Percentiles rank a stretch among this genome's conserved stretches.
Conservation (phyloP, 768 basidiomycete genomes). For the Pleurotus tuber-regium region DNA sequence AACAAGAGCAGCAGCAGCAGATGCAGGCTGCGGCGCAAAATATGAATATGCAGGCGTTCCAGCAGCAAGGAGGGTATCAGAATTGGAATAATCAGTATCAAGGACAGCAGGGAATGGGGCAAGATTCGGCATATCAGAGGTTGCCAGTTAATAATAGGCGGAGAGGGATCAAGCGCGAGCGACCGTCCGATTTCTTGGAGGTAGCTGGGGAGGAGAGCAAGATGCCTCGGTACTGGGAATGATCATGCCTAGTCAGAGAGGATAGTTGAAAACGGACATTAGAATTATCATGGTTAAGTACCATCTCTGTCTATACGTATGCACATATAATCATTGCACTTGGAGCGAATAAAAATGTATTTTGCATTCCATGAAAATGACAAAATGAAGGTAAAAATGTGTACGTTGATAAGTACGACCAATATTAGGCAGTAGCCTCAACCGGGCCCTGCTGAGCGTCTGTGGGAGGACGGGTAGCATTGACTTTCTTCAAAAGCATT, state of each 20-base stretch:
- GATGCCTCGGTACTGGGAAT: slow-evolving; percentile 79
- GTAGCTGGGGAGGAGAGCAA: slow-evolving; percentile 66
- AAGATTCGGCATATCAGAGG: slow-evolving; percentile 87
- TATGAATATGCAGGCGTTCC: too few relatives aligned
- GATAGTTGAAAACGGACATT: neutral
- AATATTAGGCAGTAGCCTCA: too few relatives aligned
- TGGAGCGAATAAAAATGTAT: too few relatives aligned
- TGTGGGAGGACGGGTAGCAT: neutral
- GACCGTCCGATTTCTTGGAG: slow-evolving; percentile 83
- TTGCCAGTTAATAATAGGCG: slow-evolving; percentile 80
- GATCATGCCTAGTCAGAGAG: too few relatives aligned
- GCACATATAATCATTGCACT: too few relatives aligned
- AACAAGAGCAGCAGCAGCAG: slow-evolving; percentile 50
- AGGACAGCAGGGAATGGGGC: slow-evolving; percentile 63
- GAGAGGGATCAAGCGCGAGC: slow-evolving; percentile 73
- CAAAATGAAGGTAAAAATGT: too few relatives aligned
- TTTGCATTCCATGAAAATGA: too few relatives aligned
- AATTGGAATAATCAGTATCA: slow-evolving; percentile 47
- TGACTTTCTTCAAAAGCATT: slow-evolving; percentile 53
- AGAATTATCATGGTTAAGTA: too few relatives aligned
- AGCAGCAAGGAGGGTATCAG: slow-evolving; percentile 27
- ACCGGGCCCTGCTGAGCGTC: neutral
- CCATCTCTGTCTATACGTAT: too few relatives aligned
- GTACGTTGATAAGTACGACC: too few relatives aligned
- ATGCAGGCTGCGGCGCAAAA: slow-evolving; percentile 27